These are phyloP conservation scores for Cutaneotrichosporon sp. DNA, from an alignment of 1,284 basidiomycete genomes.

Conservation along the genomic window DNA sequence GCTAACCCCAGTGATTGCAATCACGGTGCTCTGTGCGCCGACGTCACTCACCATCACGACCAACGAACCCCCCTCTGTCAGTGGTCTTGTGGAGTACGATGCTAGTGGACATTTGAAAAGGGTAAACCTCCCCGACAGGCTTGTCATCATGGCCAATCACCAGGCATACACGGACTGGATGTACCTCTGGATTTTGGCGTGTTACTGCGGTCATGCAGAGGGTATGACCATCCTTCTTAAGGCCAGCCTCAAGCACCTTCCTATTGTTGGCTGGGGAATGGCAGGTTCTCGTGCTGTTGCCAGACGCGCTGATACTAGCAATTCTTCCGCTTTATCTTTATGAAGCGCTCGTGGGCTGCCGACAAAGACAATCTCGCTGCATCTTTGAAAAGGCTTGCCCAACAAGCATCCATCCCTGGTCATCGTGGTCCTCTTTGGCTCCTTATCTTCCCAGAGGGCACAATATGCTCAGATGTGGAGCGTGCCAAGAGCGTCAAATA, in stretches of 20 bases:
- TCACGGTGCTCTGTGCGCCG: slow-evolving; percentile 72
- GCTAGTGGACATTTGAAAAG: slow-evolving; percentile 56
- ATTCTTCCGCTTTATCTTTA: slow-evolving; percentile 85
- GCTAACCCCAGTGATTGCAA: slow-evolving; percentile 32
- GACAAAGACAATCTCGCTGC: slow-evolving; percentile 60
- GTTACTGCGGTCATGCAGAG: slow-evolving; percentile 61
- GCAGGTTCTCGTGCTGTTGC: not conserved
- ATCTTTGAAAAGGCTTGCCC: slow-evolving; percentile 42
- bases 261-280: slow-evolving; percentile 67
- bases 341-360: slow-evolving; percentile 78
- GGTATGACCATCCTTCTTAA: slow-evolving; percentile 86
- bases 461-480: slow-evolving; percentile 72
- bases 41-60: slow-evolving; percentile 66
- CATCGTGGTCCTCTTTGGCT: slow-evolving; percentile 66
- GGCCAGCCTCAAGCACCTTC: slow-evolving; percentile 79
- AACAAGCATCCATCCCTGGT: slow-evolving; percentile 58
- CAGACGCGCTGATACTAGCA: slow-evolving; percentile 52
- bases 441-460: slow-evolving; percentile 88
- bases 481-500: slow-evolving; percentile 75
- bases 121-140: slow-evolving; percentile 68
- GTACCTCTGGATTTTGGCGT: slow-evolving; percentile 82
- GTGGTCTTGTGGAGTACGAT: slow-evolving; percentile 53
- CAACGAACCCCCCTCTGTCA: slow-evolving; percentile 35
- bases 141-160: slow-evolving; percentile 75
- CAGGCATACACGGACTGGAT: slow-evolving; percentile 81